Base-by-base conservation (phyloP, 73 alveolate species). In the Paramecium sexaurelia region DNA sequence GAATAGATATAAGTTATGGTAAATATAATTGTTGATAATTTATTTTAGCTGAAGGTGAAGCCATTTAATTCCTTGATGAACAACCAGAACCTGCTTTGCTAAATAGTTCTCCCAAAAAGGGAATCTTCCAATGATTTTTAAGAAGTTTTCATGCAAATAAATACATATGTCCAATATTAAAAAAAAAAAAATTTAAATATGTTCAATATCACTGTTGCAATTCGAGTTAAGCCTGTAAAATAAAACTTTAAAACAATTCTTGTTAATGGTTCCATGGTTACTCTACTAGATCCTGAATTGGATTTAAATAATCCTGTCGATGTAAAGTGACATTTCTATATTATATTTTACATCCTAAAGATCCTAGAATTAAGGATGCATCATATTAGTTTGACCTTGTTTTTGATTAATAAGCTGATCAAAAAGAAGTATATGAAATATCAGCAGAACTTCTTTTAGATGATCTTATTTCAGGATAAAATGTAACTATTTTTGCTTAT, bases 401-500 rank as follows among this genome's bases (percentile, higher is more conserved):
- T 20, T 92, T 92, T 61, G 61, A 55, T 85, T 85, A 92, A 61
- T 17, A 85, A 11, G 45, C 57, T 33, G 75, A 55, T 8, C 43
- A 92, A 40, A 37, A 41, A 6, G 95, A 92, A 85, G 93, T 92
- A 13, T 92, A 85, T 92, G 92, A 85, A 36, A 86, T 91, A 35
- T 92, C 98, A 13, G 93, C 97, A 7, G 91, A 92, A 75, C 97
- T 95, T 19, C 91, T 97, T 83, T 92, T 95, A 19, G 96, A 94
- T 43, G 94, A 96, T 85, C 75, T 95, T 3, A 61, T 97, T 5
- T 91, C 85, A 29, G 99, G 99, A 1, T 97, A 85, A 89, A 97
- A 97, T 91, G 96, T 96, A 27, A 96, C 99, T 22, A 88, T 95
- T 85, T 97, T 97, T 87, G 99, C 99, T 19, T 97, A 97, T 92